Base-by-base conservation (phyloP, 2,329 filamentous ascomycete species). In the Aspergillus thermomutatus region DNA sequence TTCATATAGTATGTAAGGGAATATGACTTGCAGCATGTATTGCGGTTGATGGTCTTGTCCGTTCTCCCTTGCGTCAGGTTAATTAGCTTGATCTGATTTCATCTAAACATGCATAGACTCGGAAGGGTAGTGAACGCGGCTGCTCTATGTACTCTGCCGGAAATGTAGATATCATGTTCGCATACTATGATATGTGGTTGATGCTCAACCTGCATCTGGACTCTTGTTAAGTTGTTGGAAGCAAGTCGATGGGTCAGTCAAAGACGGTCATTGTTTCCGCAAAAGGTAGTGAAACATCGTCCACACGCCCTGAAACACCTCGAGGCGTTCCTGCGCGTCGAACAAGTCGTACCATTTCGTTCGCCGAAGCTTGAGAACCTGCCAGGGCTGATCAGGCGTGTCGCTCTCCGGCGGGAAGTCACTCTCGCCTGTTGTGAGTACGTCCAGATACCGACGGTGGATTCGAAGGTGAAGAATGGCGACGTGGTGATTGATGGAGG, bases 401-500 rank as follows among this genome's bases (percentile, higher is more conserved):
- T 64, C 59, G 1, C 64, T 57, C 3, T 63, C 61, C 8, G 57
- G 49, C 23, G 55, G 65, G 64, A 62, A 67, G 10, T 55, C 62
- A 60, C 69, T 71, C 17, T 66, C 64, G 7, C 81, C 83, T 4
- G 74, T 73, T 10, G 76, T 77, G 41, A 87, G 71, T 61, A 79
- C 79, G n/a, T 82, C 77, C 34, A 85, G 66, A 66, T 87, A 87
- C 21, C 77, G 73, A 25, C 73, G 72, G 66, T 86, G 83, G 47
- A 87, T 77, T 31, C 79, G 81, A 49, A 87, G 74, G 61, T 82
- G 83, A 52, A 87, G 67, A 49, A 87, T 79, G 55, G 81, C 79
- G 59, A 87, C 76, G 62, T 87, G 85, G 69, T 86, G 84, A 67
- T 86, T 86, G 60, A 87, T 74, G 25, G 82, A 82, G 11, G 84